Base-by-base conservation (phyloP, 345 rosid species). In the Camelina neglecta region DNA sequence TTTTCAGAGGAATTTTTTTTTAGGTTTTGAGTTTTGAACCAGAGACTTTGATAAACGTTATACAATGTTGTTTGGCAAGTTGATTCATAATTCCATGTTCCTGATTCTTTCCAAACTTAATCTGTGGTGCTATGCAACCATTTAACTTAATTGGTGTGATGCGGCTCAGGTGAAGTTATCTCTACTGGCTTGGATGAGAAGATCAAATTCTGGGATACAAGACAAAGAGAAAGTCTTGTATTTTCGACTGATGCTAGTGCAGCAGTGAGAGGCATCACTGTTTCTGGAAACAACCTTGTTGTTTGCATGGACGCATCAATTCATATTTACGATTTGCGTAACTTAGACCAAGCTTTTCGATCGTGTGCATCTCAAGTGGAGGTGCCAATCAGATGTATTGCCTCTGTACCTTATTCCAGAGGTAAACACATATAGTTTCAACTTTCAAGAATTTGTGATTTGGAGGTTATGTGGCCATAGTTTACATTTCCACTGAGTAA, bases 141-240 rank as follows among this genome's bases (percentile, higher is more conserved):
- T 36, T 11, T 24, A 53, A 42, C 56, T 24, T 39, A 45, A 8
- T 33, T 55, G 29, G 57, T 70, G 10, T 69, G 33, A 18, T 63
- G 21, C 0, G 42, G 31, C 39, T 60, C 51, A 96, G 99, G 90
- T 77, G 89, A 77, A 77, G 82, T 87, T 35, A 66, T 96, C 68
- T 86, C 90, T 50, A 75, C 94, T 41, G 92, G 98, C 21, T 83
- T 89, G 78, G 99, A 96, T 88, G 90, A 84, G 73, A 89, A 71
- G 85, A 78, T 90, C 62, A 83, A 75, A 64, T 78, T 81, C 35
- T 88, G 97, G 98, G 99, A 93, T 84, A 69, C 50, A 15, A 80
- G 92, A 42, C 78, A 55, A 45, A 78, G 79, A 60, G 79, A 81
- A 49, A 60, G 80, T 73, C 78, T 65, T 47, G 49, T 71, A 4